Base-by-base conservation (phyloP, 2,329 filamentous ascomycete species). In the Alternaria sp. region DNA sequence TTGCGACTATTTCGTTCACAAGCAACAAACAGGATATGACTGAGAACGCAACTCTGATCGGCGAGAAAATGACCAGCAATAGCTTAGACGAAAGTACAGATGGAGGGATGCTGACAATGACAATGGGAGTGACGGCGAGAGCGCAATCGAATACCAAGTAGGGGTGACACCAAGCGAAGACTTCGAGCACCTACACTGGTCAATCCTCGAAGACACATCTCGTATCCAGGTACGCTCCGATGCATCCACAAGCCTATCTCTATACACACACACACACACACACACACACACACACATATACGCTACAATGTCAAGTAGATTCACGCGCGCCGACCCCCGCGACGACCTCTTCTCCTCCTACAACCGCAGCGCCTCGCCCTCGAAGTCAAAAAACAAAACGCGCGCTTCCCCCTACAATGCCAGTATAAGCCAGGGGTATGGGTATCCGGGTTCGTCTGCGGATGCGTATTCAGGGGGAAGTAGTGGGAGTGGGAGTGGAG, bases 281-380 rank as follows among this genome's bases (percentile, higher is more conserved):
- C n/a, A n/a, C n/a, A n/a, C n/a, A n/a, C n/a, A n/a, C n/a, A n/a
- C n/a, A n/a, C n/a, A n/a, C n/a, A n/a, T n/a, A n/a, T n/a, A n/a
- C n/a, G n/a, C n/a, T n/a, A n/a, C 33, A 28, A 76, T 75, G 72
- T 75, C 74, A 14, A 73, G 62, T 64, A 66, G 72, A 65, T 78
- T 76, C 69, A 66, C 69, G 51, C 71, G 76, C 60, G 67, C 69
- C 53, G 60, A 74, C 33, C 65, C 71, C 26, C 74, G 73, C 66
- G 69, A 79, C 68, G 75, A 80, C 72, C 79, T 82, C 72, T 82
- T 82, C 75, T 73, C 70, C 68, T 69, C 70, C 60, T 81, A 81
- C 72, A 77, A 80, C 67, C 76, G 77, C 59, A 67, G 66, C 60
- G 69, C 77, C 58, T 81, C 79, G 37, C 76, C 77, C 66, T 80